Conservation (phyloP, 108 stramenopile species). For the Fistulifera pelliculosa region DNA sequence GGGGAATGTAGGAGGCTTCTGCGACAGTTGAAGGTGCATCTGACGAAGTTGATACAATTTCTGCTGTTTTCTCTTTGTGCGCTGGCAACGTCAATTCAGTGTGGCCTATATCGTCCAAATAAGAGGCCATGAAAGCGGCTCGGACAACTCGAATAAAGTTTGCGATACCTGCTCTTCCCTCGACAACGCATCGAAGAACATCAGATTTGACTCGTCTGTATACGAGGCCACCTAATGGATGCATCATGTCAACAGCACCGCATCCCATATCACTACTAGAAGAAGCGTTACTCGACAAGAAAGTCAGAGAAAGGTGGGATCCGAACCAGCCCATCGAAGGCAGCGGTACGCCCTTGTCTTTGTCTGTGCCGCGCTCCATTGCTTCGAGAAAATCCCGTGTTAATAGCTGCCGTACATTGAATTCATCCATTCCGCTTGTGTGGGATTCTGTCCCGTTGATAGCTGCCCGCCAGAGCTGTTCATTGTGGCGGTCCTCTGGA, state of each 20-base stretch:
- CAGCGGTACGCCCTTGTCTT: conserved; percentile 42
- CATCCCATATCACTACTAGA: conserved; percentile 75
- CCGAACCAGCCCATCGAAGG: conserved; percentile 83
- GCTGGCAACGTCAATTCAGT: conserved; percentile 31
- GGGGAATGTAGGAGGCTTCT: conserved; percentile 15
- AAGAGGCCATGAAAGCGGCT: conserved; percentile 68
- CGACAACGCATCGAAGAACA: conserved; percentile 47
- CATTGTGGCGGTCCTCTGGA: conserved; percentile 74
- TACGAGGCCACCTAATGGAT: conserved; percentile 72
- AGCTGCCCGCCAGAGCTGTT: conserved; percentile 76
- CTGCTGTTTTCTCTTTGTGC: conserved; percentile 18
- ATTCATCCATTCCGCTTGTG: conserved; percentile 74
- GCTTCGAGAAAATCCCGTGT: conserved; percentile 53
- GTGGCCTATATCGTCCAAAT: conserved; percentile 60
- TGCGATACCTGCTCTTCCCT: conserved; percentile 64
- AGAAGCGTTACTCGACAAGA: conserved; percentile 68
- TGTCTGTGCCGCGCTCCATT: conserved; percentile 50
- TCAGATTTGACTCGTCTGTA: conserved; percentile 66
- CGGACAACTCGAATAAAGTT: conserved; percentile 69
- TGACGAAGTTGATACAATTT: conserved; percentile 2
- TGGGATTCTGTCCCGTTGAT: conserved; percentile 83
- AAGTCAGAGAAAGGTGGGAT: conserved; percentile 63
- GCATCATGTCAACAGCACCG: conserved; percentile 73
- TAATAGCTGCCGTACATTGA: conserved; percentile 64
- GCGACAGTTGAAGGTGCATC: conserved; percentile 3